Conservation (phyloP, 352 stramenopile species). For the Pythium aphanidermatum region DNA sequence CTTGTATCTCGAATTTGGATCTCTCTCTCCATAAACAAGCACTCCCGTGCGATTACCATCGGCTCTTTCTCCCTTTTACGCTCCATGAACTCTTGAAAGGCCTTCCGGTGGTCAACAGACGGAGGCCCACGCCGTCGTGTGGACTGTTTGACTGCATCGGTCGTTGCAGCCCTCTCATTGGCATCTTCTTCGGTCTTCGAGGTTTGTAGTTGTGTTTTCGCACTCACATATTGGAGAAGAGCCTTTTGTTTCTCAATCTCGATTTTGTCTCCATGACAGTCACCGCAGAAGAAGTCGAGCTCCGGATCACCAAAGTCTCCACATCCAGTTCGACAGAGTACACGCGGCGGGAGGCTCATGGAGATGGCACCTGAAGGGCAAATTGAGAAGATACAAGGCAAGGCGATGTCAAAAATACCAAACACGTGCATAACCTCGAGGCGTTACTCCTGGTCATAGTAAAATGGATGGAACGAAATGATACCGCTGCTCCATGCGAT, state of each 20-base stretch:
- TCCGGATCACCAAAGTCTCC: slow-evolving; percentile 53
- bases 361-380: slow-evolving; percentile 4
- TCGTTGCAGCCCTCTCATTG: neutral
- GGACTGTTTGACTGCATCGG: neutral
- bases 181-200: too few species aligned
- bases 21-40: slow-evolving; percentile 54
- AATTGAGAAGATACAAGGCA: neutral
- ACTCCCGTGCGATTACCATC: slow-evolving; percentile 34
- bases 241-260: slow-evolving; percentile 39
- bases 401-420: too few species aligned
- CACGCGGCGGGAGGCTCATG: slow-evolving; percentile 45
- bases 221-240: slow-evolving; percentile 25
- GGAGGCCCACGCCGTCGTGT: slow-evolving; percentile 27
- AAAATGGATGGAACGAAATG: slow-evolving; percentile 78
- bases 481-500: slow-evolving; percentile 73
- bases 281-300: slow-evolving; percentile 54
- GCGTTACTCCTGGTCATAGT: slow-evolving; percentile 46
- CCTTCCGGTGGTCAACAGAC: slow-evolving; percentile 51
- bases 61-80: slow-evolving; percentile 35
- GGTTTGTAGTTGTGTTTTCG: too few species aligned
- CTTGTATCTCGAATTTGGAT: slow-evolving; percentile 46
- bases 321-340: slow-evolving; percentile 48
- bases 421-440: too few species aligned
- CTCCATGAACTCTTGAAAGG: slow-evolving; percentile 40
- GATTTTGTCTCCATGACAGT: slow-evolving; percentile 50